Base-by-base conservation (phyloP, 352 stramenopile species). In the Phytophthora podocarpi region DNA sequence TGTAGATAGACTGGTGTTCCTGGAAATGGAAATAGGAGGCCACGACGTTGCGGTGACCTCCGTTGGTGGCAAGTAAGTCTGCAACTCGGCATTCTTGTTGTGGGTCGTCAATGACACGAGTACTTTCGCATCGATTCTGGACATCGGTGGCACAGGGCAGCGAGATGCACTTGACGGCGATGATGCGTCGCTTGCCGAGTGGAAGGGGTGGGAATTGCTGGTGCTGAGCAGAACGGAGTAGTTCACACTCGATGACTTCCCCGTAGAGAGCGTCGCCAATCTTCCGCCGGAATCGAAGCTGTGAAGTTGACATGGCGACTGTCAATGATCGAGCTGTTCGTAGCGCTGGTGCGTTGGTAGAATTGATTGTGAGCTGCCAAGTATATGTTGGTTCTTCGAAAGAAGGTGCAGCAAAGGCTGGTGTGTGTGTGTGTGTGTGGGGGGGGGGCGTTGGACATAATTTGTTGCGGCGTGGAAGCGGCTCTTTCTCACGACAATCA, bases 121-220 rank as follows among this genome's bases (percentile, higher is more conserved):
- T n/a, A n/a, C n/a, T n/a, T n/a, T 26, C 3, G 28, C 13, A 15
- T 12, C 4, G 16, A 45, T n/a, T n/a, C 31, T 41, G 40, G 28
- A 15, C 13, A 43, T 15, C 37, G 48, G n/a, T 45, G 58, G 49
- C 56, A 47, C 24, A 47, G 0, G 13, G 4, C 6, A 78, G 57
- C 0, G 57, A 70, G 4, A 78, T 69, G 28, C 70, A 72, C 43
- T 75, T 78, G 48, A 78, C 70, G 23, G 65, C 70, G 0, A 72
- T 51, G 41, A 8, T 70, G n/a, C 34, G 18, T 54, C 28, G 37
- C 64, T 11, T 4, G 45, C 49, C 1, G 23, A n/a, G n/a, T n/a
- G n/a, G n/a, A n/a, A n/a, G n/a, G n/a, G n/a, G n/a, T n/a, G n/a
- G n/a, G n/a, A n/a, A n/a, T n/a, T n/a, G n/a, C n/a, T n/a, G n/a